phyloP scores from a whole-genome alignment of 495 filamentous ascomycete species.

The Talaromyces liani region DNA sequence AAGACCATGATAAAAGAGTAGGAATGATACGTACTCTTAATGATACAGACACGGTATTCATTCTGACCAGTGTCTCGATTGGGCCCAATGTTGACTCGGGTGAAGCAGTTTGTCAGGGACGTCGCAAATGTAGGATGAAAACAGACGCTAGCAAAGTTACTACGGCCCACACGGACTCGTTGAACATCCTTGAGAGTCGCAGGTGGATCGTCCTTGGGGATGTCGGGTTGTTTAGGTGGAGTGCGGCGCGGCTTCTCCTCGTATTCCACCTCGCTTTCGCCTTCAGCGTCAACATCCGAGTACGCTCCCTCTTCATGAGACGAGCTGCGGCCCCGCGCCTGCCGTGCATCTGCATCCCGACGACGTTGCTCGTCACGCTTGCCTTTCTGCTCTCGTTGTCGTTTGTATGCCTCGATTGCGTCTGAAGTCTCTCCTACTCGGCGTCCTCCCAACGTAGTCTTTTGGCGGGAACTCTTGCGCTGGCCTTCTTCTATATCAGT shows the following conservation, averaged over 20 bases:
- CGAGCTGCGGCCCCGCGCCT: slow-evolving; percentile 11
- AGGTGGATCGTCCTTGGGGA: slow-evolving; percentile 48
- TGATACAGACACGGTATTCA: slow-evolving; percentile 76
- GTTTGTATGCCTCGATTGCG: slow-evolving; percentile 76
- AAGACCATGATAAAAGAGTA: neutral
- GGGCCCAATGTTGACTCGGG: slow-evolving; percentile 69
- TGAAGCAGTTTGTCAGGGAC: slow-evolving; percentile 69
- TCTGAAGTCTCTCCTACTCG: slow-evolving; percentile 72
- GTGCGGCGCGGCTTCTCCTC: slow-evolving; percentile 41
- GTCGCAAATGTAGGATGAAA: slow-evolving; percentile 86
- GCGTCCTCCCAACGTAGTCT: slow-evolving; percentile 68
- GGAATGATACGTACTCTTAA: slow-evolving; percentile 57
- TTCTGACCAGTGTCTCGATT: slow-evolving; percentile 59
- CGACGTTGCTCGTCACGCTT: slow-evolving; percentile 62
- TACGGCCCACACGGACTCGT: slow-evolving; percentile 70
- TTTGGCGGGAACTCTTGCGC: slow-evolving; percentile 74
- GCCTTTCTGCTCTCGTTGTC: slow-evolving; percentile 75
- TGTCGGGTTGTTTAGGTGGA: slow-evolving; percentile 20
- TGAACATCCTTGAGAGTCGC: slow-evolving; percentile 76
- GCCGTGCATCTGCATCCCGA: slow-evolving; percentile 49
- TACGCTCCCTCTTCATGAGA: slow-evolving; percentile 37
- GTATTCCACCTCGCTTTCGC: slow-evolving; percentile 76
- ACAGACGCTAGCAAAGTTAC: slow-evolving; percentile 75
- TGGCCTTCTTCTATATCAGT: slow-evolving; percentile 64
- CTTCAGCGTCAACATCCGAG: slow-evolving; percentile 62